phyloP scores from a whole-genome alignment of 441 rosid species.

The Biscutella laevigata region DNA sequence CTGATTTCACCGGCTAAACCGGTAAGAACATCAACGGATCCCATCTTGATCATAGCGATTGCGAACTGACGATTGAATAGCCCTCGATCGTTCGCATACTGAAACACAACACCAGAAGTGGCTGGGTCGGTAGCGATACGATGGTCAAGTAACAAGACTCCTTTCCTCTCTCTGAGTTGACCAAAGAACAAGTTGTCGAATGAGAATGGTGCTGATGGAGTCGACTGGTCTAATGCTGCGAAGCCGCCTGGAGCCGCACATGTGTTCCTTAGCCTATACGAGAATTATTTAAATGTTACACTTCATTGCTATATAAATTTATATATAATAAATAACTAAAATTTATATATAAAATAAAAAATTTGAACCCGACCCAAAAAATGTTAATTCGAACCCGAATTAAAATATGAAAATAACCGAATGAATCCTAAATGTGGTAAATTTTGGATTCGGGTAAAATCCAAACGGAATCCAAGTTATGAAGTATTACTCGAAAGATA shows the following conservation, averaged over 20 bases:
- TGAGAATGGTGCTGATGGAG: constrained; percentile 18
- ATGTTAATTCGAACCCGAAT: too few relatives aligned
- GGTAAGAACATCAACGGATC: constrained; percentile 23
- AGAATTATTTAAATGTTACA: background rate
- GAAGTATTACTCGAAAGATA: too few relatives aligned
- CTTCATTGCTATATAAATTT: background rate
- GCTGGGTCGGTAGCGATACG: constrained; percentile 33
- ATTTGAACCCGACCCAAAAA: too few relatives aligned
- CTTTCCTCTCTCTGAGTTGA: constrained; percentile 38
- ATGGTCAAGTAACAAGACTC: constrained; percentile 51
- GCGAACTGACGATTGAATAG: constrained; percentile 30
- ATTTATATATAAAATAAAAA: too few relatives aligned
- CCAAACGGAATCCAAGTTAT: too few relatives aligned
- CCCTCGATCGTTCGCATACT: constrained; percentile 28
- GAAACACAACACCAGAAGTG: constrained; percentile 32
- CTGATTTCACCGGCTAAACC: constrained; percentile 28
- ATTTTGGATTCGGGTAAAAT: too few relatives aligned
- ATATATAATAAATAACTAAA: too few relatives aligned
- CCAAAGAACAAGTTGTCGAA: constrained; percentile 44
- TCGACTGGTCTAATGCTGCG: constrained; percentile 49
- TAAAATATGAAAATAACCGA: too few relatives aligned
- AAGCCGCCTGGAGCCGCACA: constrained; percentile 31
- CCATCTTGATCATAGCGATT: constrained; percentile 30
- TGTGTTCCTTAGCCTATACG: constrained; percentile 19
- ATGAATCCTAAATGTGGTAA: too few relatives aligned